A percentile compares a stretch with the other conserved stretches of the same genome.
Evolutionary conservation across 495 filamentous ascomycete genomes (phyloP).

Genomic region (Geopyxis carbonaria): DNA sequence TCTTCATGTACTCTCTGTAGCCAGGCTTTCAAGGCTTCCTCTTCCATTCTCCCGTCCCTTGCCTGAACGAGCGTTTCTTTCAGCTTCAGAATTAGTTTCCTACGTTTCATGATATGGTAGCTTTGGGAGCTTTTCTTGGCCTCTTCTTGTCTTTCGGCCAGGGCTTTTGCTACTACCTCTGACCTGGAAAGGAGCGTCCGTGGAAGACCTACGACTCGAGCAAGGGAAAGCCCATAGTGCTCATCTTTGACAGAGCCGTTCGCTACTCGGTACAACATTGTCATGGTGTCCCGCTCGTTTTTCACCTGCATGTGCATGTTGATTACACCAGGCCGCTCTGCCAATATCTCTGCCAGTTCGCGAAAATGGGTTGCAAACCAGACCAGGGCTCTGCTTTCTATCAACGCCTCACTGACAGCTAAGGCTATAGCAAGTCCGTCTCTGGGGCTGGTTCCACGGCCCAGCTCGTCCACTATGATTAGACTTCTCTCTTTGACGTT

Average conservation of each 20-base stretch:
- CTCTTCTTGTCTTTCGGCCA: conserved; percentile 43
- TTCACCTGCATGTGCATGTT: conserved; percentile 69
- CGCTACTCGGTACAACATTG: conserved; percentile 68
- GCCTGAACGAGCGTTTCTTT: conserved; percentile 61
- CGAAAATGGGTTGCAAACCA: conserved; percentile 92
- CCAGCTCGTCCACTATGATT: conserved; percentile 83
- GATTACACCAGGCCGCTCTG: conserved; percentile 54
- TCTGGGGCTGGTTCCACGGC: conserved; percentile 72
- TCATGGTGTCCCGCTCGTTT: conserved; percentile 40
- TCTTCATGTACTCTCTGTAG: conserved; percentile 56
- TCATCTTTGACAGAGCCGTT: conserved; percentile 51
- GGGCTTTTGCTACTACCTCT: conserved; percentile 39
- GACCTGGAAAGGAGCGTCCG: conserved; percentile 38
- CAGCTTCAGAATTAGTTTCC: conserved; percentile 57
- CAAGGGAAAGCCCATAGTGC: conserved; percentile 51
- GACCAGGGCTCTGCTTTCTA: conserved; percentile 56
- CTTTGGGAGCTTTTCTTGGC: conserved; percentile 40
- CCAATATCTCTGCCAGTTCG: conserved; percentile 61
- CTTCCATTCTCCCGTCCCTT: conserved; percentile 48
- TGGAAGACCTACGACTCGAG: conserved; percentile 59
- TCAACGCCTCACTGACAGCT: conserved; percentile 68
- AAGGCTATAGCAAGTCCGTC: conserved; percentile 85
- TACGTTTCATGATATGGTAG: conserved; percentile 39
- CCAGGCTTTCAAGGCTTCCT: conserved; percentile 43
- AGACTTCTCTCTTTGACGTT: conserved; percentile 47